Conservation (phyloP, 768 basidiomycete species). For the Rhodosporidiobolus sp. region DNA sequence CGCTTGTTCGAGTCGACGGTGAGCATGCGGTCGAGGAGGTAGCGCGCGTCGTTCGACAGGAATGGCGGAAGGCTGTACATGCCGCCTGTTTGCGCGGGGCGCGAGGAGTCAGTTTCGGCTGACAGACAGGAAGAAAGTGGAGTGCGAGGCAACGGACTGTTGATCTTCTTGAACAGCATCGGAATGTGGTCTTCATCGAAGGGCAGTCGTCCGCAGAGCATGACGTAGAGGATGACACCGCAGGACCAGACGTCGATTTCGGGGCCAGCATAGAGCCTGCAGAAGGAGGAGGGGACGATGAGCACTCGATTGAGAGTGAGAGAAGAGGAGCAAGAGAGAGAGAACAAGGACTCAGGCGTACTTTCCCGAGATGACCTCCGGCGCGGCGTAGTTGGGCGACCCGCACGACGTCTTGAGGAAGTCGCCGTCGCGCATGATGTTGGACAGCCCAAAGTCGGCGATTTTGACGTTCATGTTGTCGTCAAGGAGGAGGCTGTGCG, state of each 20-base stretch:
- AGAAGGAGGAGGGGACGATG: neutral
- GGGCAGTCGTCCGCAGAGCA: slow-evolving; percentile 89
- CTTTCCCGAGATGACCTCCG: slow-evolving; percentile 93
- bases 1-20: slow-evolving; percentile 91
- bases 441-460: slow-evolving; percentile 96
- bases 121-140: too few species aligned
- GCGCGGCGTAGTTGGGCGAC: slow-evolving; percentile 97
- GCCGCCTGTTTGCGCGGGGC: slow-evolving; percentile 60
- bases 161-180: slow-evolving; percentile 87
- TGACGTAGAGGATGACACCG: slow-evolving; percentile 97
- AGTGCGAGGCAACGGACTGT: slow-evolving; percentile 52
- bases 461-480: slow-evolving; percentile 71
- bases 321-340: neutral
- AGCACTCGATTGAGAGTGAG: neutral
- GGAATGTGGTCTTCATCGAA: slow-evolving; percentile 98
- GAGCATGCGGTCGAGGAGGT: slow-evolving; percentile 82
- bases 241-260: slow-evolving; percentile 99
- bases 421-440: slow-evolving; percentile 92
- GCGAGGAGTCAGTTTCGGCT: slow-evolving; percentile 48
- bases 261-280: slow-evolving; percentile 80
- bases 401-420: slow-evolving; percentile 97
- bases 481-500: slow-evolving; percentile 63
- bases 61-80: slow-evolving; percentile 79
- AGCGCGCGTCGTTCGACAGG: slow-evolving; percentile 71
- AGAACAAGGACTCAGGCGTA: slow-evolving; percentile 40